Conservation (phyloP, 2,329 filamentous ascomycete genomes). For the Clonostachys chloroleuca region DNA sequence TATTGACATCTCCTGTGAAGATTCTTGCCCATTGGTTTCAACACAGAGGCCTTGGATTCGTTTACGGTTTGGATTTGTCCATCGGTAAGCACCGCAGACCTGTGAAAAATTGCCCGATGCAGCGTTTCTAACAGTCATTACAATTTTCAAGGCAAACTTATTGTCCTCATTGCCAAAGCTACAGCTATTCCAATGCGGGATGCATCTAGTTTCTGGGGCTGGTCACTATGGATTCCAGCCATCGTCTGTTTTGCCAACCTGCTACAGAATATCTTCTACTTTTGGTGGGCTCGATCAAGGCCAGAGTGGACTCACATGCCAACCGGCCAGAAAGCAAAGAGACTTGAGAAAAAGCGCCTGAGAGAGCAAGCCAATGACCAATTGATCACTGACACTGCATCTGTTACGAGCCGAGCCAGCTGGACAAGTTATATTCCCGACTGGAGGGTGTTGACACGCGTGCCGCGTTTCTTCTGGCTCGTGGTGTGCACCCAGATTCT, state of each 20-base stretch:
- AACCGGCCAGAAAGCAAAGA: slow-evolving; percentile 5
- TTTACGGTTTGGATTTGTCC: slow-evolving; percentile 13
- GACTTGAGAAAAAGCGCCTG: not conserved
- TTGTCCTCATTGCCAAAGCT: slow-evolving; percentile 13
- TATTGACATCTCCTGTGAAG: slow-evolving; percentile 1
- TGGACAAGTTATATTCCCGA: not conserved
- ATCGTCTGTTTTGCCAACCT: slow-evolving; percentile 12
- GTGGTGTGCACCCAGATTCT: slow-evolving; percentile 12
- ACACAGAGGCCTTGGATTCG: slow-evolving; percentile 12
- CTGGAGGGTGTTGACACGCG: slow-evolving; percentile 4
- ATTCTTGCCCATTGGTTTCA: slow-evolving; percentile 18
- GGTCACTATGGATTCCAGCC: slow-evolving; percentile 16
- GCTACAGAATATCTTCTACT: slow-evolving; percentile 11
- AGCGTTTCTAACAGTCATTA: not conserved
- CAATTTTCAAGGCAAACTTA: slow-evolving; percentile 8
- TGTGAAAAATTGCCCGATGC: not conserved
- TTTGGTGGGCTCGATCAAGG: slow-evolving; percentile 12
- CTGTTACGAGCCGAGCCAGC: not conserved
- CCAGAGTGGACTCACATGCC: slow-evolving; percentile 15
- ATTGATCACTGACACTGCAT: not conserved
- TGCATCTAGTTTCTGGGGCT: slow-evolving; percentile 16
- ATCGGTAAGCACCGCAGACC: slow-evolving; percentile 5
- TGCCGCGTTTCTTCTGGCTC: slow-evolving; percentile 16
- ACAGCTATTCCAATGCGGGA: slow-evolving; percentile 17
- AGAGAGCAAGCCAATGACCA: not conserved